Evolutionary conservation across 306 rosid genomes (phyloP).

Genomic region (Dryas alaskensis): DNA sequence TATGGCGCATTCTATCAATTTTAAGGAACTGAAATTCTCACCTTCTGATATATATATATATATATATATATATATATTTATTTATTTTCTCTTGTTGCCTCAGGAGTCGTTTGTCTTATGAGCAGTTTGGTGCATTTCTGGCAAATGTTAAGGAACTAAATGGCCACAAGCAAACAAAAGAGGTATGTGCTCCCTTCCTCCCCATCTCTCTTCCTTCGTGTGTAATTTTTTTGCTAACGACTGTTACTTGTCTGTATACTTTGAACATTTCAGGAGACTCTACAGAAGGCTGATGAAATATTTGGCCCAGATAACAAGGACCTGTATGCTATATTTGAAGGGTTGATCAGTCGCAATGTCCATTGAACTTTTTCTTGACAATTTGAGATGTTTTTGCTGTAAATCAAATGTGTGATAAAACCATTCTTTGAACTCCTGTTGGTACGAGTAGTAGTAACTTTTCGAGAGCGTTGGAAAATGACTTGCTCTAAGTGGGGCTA

Average conservation of each 20-base stretch:
- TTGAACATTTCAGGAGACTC: constrained; percentile 64
- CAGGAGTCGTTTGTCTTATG: constrained; percentile 93
- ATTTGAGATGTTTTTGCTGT: constrained; percentile 25
- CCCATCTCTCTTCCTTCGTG: not conserved
- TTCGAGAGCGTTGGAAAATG: not conserved
- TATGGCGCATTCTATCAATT: constrained; percentile 69
- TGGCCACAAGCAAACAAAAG: constrained; percentile 85
- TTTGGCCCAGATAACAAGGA: constrained; percentile 92
- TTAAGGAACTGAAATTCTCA: constrained; percentile 51
- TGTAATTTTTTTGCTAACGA: not conserved
- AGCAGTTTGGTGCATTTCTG: constrained; percentile 93
- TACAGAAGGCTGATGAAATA: constrained; percentile 85
- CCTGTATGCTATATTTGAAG: constrained; percentile 75
- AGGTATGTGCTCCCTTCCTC: constrained; percentile 37
- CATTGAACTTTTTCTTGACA: constrained; percentile 31
- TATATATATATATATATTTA: not conserved
- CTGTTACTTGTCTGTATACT: not conserved
- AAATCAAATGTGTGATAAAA: constrained; percentile 17
- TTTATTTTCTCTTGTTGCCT: constrained; percentile 5
- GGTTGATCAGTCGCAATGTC: constrained; percentile 74
- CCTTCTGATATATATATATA: not conserved
- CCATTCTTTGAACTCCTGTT: constrained; percentile 38
- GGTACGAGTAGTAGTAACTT: not conserved
- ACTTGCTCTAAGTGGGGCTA: constrained; percentile 12
- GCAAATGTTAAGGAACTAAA: constrained; percentile 92